Conservation (phyloP, 2,329 filamentous ascomycete species). For the Alternaria incomplexa region DNA sequence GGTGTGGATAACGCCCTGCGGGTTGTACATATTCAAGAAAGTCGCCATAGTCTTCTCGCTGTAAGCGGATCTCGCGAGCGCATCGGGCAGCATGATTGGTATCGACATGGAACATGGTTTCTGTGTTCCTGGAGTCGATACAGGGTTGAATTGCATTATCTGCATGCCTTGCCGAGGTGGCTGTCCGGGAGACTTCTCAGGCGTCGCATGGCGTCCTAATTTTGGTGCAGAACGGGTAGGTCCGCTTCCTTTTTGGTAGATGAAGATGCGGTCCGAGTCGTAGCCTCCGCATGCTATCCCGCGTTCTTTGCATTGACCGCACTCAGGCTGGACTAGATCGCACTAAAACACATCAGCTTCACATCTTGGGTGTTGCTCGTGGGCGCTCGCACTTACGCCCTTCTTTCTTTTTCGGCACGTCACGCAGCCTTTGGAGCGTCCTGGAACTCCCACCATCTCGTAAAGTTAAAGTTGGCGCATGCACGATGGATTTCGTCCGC, state of each 20-base stretch:
- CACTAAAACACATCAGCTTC: slow-evolving; percentile 52
- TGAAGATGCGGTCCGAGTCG: slow-evolving; percentile 67
- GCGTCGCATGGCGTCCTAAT: not conserved
- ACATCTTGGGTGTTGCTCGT: not conserved
- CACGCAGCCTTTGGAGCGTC: slow-evolving; percentile 42
- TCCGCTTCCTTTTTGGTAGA: slow-evolving; percentile 39
- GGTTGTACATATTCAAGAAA: slow-evolving; percentile 31
- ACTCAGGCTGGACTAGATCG: slow-evolving; percentile 66
- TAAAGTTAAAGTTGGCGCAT: not conserved
- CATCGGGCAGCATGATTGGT: slow-evolving; percentile 13
- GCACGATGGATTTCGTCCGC: not conserved
- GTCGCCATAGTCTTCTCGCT: slow-evolving; percentile 27
- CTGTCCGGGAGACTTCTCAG: slow-evolving; percentile 1
- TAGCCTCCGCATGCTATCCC: slow-evolving; percentile 69
- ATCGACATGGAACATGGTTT: not conserved
- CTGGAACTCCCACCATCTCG: slow-evolving; percentile 34
- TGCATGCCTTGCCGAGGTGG: slow-evolving; percentile 3
- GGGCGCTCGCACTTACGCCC: slow-evolving; percentile 53
- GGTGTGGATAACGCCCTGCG: slow-evolving; percentile 5
- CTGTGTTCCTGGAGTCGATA: not conserved
- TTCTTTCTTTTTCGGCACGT: slow-evolving; percentile 56
- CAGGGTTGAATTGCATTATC: not conserved
- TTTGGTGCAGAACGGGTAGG: not conserved
- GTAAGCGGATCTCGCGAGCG: slow-evolving; percentile 30
- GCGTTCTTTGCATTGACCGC: slow-evolving; percentile 65